phyloP scores from a whole-genome alignment of 2,329 filamentous ascomycete species.

The Cladophialophora exuberans region DNA sequence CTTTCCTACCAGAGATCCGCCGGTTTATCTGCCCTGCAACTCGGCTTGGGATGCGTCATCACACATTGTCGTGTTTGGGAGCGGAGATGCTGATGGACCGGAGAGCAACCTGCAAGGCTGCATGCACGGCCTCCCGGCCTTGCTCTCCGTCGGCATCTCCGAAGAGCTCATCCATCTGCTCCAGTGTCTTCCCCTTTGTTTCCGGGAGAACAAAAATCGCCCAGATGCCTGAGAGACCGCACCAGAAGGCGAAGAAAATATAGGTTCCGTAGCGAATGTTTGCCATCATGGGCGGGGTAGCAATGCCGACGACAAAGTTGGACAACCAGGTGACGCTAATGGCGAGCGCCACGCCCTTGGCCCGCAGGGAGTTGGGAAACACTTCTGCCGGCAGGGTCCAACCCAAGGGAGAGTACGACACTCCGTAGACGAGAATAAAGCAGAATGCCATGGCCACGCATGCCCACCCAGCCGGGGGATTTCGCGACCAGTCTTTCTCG shows the following conservation, averaged over 20 bases:
- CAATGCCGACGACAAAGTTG: conserved; percentile 67
- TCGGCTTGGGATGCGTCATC: too few relatives aligned
- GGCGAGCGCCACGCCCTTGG: conserved; percentile 68
- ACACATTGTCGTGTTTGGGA: too few relatives aligned
- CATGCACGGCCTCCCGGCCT: too few relatives aligned
- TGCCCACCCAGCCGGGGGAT: conserved; percentile 58
- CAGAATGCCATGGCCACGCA: conserved; percentile 46
- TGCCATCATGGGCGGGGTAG: conserved; percentile 66
- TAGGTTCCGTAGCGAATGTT: conserved; percentile 58
- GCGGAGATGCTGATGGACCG: too few relatives aligned
- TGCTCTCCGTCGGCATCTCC: too few relatives aligned
- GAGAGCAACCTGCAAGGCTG: too few relatives aligned
- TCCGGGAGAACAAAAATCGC: conserved; percentile 56
- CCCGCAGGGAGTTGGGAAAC: conserved; percentile 61
- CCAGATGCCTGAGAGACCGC: neutral
- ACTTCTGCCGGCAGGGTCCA: conserved; percentile 58
- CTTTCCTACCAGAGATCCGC: too few relatives aligned
- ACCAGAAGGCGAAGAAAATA: conserved; percentile 59
- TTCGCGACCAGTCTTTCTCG: conserved; percentile 52
- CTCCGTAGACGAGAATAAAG: conserved; percentile 59
- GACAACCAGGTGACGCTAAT: conserved; percentile 67
- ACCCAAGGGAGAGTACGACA: conserved; percentile 52
- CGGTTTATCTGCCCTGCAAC: too few relatives aligned
- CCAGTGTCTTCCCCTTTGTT: conserved; percentile 59
- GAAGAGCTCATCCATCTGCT: conserved; percentile 57